Conservation (phyloP, 2,329 filamentous ascomycete species). For the Colletotrichum chrysophilum region DNA sequence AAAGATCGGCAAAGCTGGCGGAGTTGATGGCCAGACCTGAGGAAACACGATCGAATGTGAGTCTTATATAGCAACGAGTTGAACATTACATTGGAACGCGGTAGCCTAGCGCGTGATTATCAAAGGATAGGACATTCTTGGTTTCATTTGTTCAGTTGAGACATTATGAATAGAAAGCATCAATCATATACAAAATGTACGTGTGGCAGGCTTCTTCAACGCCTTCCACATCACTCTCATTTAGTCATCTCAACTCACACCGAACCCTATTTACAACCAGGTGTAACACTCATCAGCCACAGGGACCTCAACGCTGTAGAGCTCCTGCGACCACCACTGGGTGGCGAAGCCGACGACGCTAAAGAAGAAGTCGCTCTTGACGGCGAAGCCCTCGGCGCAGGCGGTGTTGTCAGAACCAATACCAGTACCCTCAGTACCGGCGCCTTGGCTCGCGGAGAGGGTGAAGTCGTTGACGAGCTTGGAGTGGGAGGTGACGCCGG, state of each 20-base stretch:
- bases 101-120: no score
- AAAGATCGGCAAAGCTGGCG: accelerated
- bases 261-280: slow-evolving; percentile 13
- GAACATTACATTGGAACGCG: accelerated
- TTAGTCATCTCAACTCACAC: neutral
- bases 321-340: slow-evolving; percentile 27
- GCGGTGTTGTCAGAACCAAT: slow-evolving; percentile 9
- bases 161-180: neutral
- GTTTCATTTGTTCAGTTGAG: neutral
- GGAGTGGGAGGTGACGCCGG: slow-evolving; percentile 28
- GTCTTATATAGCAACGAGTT: neutral
- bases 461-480: slow-evolving; percentile 29
- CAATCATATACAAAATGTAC: neutral
- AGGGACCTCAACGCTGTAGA: slow-evolving; percentile 29
- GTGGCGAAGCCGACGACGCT: slow-evolving; percentile 28
- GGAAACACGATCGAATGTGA: accelerated
- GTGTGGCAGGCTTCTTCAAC: neutral
- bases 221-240: neutral
- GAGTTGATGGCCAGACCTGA: neutral
- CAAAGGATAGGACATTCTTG: neutral
- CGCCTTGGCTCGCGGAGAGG: slow-evolving; percentile 24
- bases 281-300: slow-evolving; percentile 31
- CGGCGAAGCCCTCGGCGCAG: slow-evolving; percentile 27
- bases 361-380: slow-evolving; percentile 30
- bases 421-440: slow-evolving; percentile 16